These are phyloP conservation scores for Babesia gibsoni DNA, from an alignment of 169 alveolate genomes.

Conservation along the genomic window DNA sequence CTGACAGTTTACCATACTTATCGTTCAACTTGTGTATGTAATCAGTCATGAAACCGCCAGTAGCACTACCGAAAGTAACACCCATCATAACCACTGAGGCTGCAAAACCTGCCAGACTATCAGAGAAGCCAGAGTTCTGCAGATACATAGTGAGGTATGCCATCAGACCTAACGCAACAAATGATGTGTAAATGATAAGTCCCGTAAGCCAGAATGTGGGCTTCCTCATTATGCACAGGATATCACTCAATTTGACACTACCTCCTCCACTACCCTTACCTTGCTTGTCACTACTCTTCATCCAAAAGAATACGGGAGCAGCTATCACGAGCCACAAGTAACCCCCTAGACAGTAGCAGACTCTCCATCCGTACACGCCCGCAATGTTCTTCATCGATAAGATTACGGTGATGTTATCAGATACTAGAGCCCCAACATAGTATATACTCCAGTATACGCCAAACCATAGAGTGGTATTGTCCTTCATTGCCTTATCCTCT, in stretches of 20 bases:
- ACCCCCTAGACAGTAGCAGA: constrained; percentile 16
- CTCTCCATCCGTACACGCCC: constrained; percentile 46
- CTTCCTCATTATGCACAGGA: no score
- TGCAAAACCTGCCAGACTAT: constrained; percentile 80
- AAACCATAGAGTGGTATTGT: neutral
- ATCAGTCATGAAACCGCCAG: constrained; percentile 86
- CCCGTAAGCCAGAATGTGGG: constrained; percentile 28
- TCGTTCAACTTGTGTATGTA: constrained; percentile 72
- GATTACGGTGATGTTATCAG: constrained; percentile 11
- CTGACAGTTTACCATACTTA: constrained; percentile 83
- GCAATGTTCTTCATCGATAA: neutral
- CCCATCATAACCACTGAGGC: constrained; percentile 82
- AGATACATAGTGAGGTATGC: constrained; percentile 84
- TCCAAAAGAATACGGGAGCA: no score
- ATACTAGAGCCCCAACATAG: constrained; percentile 25
- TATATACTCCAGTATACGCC: constrained; percentile 16
- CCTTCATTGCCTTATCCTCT: neutral
- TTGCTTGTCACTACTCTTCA: no score
- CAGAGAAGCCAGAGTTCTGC: constrained; percentile 85
- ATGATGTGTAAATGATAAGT: constrained; percentile 73
- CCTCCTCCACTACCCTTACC: no score
- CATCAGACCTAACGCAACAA: constrained; percentile 87
- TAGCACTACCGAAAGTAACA: constrained; percentile 84
- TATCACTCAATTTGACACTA: no score
- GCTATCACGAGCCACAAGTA: constrained; percentile 17